These are phyloP conservation scores for Olyra latifolia DNA, from an alignment of 176 grass and related monocot genomes.

Conservation along the genomic window DNA sequence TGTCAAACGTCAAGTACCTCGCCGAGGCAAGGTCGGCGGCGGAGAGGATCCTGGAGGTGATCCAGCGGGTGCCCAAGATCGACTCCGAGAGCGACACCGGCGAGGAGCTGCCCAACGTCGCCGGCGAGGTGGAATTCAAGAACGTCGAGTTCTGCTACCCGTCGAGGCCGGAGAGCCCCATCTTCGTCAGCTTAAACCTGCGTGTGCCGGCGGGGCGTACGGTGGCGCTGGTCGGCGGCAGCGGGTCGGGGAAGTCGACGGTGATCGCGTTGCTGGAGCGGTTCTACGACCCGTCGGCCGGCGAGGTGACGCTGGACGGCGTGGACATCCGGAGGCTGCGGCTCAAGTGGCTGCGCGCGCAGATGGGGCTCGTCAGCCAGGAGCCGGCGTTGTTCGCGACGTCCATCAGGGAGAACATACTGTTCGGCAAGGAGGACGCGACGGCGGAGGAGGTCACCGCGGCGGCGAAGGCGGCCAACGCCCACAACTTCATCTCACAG, in stretches of 20 bases:
- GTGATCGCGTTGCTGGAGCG: constrained; percentile 89
- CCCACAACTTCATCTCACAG: constrained; percentile 96
- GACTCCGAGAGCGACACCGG: constrained; percentile 74
- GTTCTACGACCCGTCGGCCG: constrained; percentile 80
- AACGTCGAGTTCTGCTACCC: constrained; percentile 83
- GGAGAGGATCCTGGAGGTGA: constrained; percentile 67
- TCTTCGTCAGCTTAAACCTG: constrained; percentile 82
- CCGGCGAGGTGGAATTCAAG: constrained; percentile 81
- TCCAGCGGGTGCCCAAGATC: constrained; percentile 76
- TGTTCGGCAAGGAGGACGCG: constrained; percentile 96
- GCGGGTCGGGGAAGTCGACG: constrained; percentile 89
- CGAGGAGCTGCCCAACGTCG: constrained; percentile 56
- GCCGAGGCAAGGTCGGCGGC: constrained; percentile 79
- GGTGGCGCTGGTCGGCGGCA: constrained; percentile 77
- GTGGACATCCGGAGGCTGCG: constrained; percentile 70
- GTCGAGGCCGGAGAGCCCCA: constrained; percentile 70
- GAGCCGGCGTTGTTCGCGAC: constrained; percentile 96
- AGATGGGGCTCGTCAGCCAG: constrained; percentile 95
- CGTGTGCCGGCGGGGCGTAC: constrained; percentile 73
- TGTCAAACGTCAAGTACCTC: constrained; percentile 91
- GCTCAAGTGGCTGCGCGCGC: constrained; percentile 87
- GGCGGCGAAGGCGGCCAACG: constrained; percentile 80
- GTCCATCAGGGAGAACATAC: constrained; percentile 85
- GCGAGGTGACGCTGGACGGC: constrained; percentile 72
- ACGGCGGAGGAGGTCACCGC: constrained; percentile 66